Base-by-base conservation (phyloP, 1,139 yeast genomes). In the Saccharomyces pastorianus region DNA sequence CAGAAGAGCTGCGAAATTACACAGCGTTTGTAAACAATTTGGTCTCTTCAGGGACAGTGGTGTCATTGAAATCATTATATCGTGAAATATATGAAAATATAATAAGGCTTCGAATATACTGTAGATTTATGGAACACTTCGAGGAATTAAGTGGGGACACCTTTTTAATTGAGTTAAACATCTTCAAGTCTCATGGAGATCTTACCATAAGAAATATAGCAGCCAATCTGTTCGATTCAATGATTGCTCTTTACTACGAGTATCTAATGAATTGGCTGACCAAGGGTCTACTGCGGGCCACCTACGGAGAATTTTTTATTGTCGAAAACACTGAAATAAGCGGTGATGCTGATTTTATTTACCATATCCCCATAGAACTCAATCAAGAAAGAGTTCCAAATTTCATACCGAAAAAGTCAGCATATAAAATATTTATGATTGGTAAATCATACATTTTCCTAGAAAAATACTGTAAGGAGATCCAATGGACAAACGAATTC, bases 391-490 rank as follows among this genome's bases (percentile, higher is more conserved):
- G 76, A 58, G 75, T 85, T 1, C 97, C 97, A 0, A 66, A 69
- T 8, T 88, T 85, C 63, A 72, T 86, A 53, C 67, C 78, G 0
- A 62, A 65, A 6, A 71, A 71, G 14, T 69, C 79, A 1, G 83
- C 88, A 1, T 67, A 72, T 27, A 78, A 80, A 59, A 79, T 87
- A 8, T 85, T 78, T 61, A 88, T 88, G 55, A 82, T 87, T 26
- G 99, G 99, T 0, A 84, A 86, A 60, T 81, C 88, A n/a, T 73
- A 85, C n/a, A 77, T 82, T 42, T 91, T 85, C 64, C 71, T 93
- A 48, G 80, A 83, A 49, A 75, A 75, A 34, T 80, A 81, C 51
- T 87, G 97, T 59, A 74, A 74, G 11, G 90, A 85, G 59, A 68
- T 77, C 25, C 77, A 75, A 34, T 85, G 88, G 85, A 74, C 80